A percentile compares a stretch with the other conserved stretches of the same genome.
phyloP scores from a whole-genome alignment of 1,284 basidiomycete genomes.

The Taiwanofungus camphoratus region DNA sequence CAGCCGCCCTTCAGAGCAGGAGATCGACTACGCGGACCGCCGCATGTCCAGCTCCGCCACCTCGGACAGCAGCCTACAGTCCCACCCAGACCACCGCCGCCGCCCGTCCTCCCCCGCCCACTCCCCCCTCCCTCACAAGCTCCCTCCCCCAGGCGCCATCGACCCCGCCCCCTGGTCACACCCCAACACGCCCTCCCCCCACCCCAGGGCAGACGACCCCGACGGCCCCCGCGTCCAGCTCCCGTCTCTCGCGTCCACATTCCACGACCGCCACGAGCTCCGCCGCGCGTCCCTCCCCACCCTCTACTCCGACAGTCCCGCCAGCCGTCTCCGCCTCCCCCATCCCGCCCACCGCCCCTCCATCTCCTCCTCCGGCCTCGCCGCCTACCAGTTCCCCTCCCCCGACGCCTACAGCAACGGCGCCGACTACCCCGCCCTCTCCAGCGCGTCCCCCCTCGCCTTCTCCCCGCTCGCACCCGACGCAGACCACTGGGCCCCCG shows the following conservation, averaged over 20 bases:
- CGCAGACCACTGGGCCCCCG: constrained; percentile 39
- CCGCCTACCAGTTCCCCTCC: constrained; percentile 59
- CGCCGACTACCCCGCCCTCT: constrained; percentile 38
- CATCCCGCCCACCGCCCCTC: constrained; percentile 43
- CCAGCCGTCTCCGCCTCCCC: constrained; percentile 28
- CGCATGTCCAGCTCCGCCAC: constrained; percentile 34
- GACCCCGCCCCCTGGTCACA: constrained; percentile 31
- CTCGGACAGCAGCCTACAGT: constrained; percentile 52
- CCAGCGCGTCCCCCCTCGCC: constrained; percentile 30
- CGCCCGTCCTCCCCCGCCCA: constrained; percentile 46
- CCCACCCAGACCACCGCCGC: constrained; percentile 57
- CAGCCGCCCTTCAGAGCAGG: constrained; percentile 30
- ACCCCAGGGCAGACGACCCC: constrained; percentile 27
- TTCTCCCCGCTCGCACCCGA: constrained; percentile 16
- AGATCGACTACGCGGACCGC: constrained; percentile 33
- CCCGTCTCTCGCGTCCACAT: constrained; percentile 64
- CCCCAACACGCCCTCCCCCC: constrained; percentile 47
- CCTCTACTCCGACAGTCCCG: constrained; percentile 43
- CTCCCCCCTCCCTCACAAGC: constrained; percentile 46
- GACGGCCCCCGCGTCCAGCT: constrained; percentile 58
- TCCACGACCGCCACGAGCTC: constrained; percentile 53
- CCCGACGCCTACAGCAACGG: constrained; percentile 31
- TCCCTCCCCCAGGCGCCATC: constrained; percentile 25
- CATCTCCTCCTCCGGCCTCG: constrained; percentile 41
- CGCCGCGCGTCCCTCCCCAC: constrained; percentile 63